phyloP scores from a whole-genome alignment of 2,329 filamentous ascomycete genomes.

The Neurospora sp. region DNA sequence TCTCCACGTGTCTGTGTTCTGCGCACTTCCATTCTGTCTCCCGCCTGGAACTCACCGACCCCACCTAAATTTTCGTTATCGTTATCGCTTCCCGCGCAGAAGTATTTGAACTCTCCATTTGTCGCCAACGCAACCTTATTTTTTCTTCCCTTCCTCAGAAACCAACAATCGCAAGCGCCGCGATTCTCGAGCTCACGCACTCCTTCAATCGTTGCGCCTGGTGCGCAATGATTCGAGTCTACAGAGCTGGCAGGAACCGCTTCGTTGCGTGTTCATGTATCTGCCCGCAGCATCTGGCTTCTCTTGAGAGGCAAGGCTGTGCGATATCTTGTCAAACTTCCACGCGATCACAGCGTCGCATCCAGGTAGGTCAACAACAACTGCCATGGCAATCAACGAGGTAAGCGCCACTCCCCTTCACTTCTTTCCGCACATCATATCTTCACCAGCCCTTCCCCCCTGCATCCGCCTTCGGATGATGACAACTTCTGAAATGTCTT shows the following conservation, averaged over 20 bases:
- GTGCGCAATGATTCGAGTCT: background rate
- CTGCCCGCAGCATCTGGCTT: background rate
- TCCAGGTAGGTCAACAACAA: background rate
- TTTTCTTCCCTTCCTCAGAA: conserved; percentile 2
- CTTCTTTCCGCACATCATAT: conserved; percentile 3
- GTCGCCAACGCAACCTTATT: conserved; percentile 4
- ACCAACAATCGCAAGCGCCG: background rate
- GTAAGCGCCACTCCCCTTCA: conserved; percentile 11
- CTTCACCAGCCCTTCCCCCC: background rate
- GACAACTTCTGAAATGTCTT: conserved; percentile 65
- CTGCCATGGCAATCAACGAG: conserved; percentile 3
- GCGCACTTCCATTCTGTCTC: background rate
- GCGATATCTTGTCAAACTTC: background rate
- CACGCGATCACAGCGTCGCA: background rate
- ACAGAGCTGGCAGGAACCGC: background rate
- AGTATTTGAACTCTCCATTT: conserved; percentile 5
- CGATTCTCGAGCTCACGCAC: background rate
- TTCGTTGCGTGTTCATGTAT: background rate
- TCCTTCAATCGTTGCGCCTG: background rate
- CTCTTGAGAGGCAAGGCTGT: background rate
- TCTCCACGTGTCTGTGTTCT: background rate
- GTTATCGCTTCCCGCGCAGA: conserved; percentile 6
- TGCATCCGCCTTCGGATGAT: conserved; percentile 45
- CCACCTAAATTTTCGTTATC: conserved; percentile 12
- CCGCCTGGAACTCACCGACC: background rate